Percentiles rank a stretch among this genome's conserved stretches.
Conservation (phyloP, 768 basidiomycete genomes). For the Pleurotus sapidus region DNA sequence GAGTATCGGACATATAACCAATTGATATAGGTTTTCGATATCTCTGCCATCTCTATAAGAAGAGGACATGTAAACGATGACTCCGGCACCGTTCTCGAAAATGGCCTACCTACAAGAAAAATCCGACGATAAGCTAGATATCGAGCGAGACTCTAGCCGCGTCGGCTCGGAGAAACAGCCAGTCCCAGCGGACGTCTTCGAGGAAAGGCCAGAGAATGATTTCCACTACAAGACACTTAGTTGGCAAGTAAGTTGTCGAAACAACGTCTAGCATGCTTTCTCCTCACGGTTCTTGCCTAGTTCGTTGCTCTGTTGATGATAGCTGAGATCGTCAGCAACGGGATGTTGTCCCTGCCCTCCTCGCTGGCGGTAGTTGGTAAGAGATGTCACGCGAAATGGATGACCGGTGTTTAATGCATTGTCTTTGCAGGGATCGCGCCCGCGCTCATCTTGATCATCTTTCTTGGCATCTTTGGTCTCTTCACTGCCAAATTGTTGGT, state of each 20-base stretch:
- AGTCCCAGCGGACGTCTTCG: constrained; percentile 36
- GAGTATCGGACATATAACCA: too few species aligned
- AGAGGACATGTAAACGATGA: too few species aligned
- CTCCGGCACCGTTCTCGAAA: too few species aligned
- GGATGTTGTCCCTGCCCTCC: constrained; percentile 51
- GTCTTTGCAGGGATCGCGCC: constrained; percentile 42
- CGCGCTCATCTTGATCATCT: constrained; percentile 49
- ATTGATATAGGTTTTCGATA: too few species aligned
- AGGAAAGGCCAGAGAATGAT: constrained; percentile 38
- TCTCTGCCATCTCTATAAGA: too few species aligned
- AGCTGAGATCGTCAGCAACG: constrained; percentile 56
- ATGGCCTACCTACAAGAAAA: background rate
- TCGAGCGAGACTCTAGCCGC: background rate
- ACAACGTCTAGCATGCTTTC: background rate
- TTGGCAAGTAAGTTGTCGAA: constrained; percentile 36
- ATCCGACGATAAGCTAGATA: constrained; percentile 17
- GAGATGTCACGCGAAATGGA: constrained; percentile 2
- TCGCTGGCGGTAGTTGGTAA: constrained; percentile 50
- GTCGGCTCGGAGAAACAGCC: constrained; percentile 25
- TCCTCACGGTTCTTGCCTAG: constrained; percentile 18
- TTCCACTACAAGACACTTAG: constrained; percentile 52
- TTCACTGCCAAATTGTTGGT: constrained; percentile 52
- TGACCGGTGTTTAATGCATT: background rate
- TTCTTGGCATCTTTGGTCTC: constrained; percentile 47
- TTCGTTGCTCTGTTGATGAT: constrained; percentile 52